Conservation (phyloP, 257 asterid genomes). For the Gentiana dahurica region DNA sequence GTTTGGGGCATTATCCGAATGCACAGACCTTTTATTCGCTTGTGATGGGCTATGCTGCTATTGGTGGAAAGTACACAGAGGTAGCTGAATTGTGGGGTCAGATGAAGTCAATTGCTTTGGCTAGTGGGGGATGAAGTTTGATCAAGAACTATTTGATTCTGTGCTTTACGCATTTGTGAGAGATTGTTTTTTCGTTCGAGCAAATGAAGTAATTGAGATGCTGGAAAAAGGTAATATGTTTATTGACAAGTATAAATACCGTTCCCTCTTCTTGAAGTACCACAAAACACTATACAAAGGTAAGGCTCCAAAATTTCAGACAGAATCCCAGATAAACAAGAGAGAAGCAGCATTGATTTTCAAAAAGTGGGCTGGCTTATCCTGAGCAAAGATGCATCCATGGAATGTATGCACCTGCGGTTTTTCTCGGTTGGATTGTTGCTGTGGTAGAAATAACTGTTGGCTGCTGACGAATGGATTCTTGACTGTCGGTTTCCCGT, state of each 20-base stretch:
- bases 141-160: constrained; percentile 74
- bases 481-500: no score
- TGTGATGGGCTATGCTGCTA: constrained; percentile 76
- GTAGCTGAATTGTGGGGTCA: constrained; percentile 90
- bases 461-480: no score
- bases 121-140: constrained; percentile 77
- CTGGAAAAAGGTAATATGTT: constrained; percentile 74
- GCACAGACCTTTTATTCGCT: constrained; percentile 86
- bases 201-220: constrained; percentile 70
- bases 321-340: constrained; percentile 64
- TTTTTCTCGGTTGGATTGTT: no score
- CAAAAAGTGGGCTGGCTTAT: constrained; percentile 78
- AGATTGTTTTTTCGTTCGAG: constrained; percentile 82
- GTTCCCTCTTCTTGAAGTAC: constrained; percentile 67
- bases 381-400: constrained; percentile 11
- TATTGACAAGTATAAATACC: constrained; percentile 78
- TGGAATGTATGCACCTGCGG: neutral
- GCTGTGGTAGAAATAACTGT: no score
- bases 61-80: constrained; percentile 80
- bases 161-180: constrained; percentile 80
- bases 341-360: constrained; percentile 77
- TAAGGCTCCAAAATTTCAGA: constrained; percentile 69
- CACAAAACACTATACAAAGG: constrained; percentile 67
- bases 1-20: constrained; percentile 65
- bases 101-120: constrained; percentile 57